Percentiles rank a stretch among this genome's conserved stretches.
Evolutionary conservation across 2,329 filamentous ascomycete genomes (phyloP).

Genomic region (Arthroderma sp.): DNA sequence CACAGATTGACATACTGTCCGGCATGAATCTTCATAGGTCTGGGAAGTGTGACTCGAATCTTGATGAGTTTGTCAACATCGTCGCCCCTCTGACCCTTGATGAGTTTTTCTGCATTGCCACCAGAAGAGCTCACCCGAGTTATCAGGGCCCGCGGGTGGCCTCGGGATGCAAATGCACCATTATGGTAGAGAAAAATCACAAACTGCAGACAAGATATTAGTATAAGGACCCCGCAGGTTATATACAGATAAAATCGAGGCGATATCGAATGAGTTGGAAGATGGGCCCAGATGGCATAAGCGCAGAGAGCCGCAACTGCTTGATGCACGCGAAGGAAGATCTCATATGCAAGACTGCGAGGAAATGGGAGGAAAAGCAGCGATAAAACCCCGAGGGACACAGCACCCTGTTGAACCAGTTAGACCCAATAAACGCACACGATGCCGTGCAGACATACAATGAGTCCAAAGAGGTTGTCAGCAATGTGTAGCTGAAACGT

Average conservation of each 20-base stretch:
- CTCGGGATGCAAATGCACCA: slow-evolving; percentile 12
- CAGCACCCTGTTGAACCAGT: neutral
- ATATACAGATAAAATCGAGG: slow-evolving; percentile 13
- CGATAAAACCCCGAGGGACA: neutral
- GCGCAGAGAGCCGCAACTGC: neutral
- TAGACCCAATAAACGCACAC: neutral
- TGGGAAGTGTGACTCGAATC: slow-evolving; percentile 13
- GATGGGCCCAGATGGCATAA: neutral
- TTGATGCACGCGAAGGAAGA: neutral
- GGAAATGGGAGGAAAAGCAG: neutral
- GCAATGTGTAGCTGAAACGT: neutral
- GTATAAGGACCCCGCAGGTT: slow-evolving; percentile 10
- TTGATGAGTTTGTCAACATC: slow-evolving; percentile 7
- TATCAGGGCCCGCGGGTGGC: slow-evolving; percentile 12
- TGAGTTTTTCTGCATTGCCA: no score
- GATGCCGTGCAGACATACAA: slow-evolving; percentile 1
- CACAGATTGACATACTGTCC: slow-evolving; percentile 19
- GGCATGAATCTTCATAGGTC: slow-evolving; percentile 13
- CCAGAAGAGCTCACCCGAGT: no score
- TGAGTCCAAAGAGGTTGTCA: slow-evolving; percentile 3
- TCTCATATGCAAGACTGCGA: neutral
- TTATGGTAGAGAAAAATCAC: slow-evolving; percentile 13
- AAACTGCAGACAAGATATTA: slow-evolving; percentile 11
- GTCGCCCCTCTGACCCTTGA: slow-evolving; percentile 4
- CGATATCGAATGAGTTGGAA: slow-evolving; percentile 5